phyloP scores from a whole-genome alignment of 1,139 yeast species.

The Pichiaceae sp. region DNA sequence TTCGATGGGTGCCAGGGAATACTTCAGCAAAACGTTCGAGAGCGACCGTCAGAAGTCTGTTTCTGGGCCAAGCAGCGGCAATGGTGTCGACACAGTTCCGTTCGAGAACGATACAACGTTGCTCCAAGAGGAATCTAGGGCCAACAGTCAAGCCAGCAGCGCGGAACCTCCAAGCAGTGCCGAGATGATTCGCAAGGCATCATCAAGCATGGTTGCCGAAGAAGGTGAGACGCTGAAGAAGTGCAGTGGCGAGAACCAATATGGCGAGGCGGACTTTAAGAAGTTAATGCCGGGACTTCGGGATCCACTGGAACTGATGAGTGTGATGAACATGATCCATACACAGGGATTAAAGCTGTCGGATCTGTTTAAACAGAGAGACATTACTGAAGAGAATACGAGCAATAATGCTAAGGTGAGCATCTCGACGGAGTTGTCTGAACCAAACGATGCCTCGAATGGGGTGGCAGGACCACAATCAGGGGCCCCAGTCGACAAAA shows the following conservation, averaged over 20 bases:
- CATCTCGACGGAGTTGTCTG: too few relatives aligned
- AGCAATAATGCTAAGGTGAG: constrained; percentile 6
- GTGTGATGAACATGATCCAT: constrained; percentile 41
- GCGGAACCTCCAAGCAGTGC: too few relatives aligned
- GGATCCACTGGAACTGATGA: constrained; percentile 46
- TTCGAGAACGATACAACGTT: too few relatives aligned
- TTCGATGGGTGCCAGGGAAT: constrained; percentile 1
- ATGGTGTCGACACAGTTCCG: too few relatives aligned
- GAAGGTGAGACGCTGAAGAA: too few relatives aligned
- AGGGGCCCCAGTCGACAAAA: too few relatives aligned
- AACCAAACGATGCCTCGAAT: too few relatives aligned
- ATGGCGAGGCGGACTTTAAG: constrained; percentile 30
- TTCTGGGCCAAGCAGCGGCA: too few relatives aligned
- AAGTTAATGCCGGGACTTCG: constrained; percentile 39
- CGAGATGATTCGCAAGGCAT: not conserved
- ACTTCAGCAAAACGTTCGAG: constrained; percentile 1
- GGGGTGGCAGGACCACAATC: too few relatives aligned
- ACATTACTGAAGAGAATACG: constrained; percentile 6
- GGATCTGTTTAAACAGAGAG: constrained; percentile 36
- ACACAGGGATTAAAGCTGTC: constrained; percentile 43
- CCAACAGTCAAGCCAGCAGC: too few relatives aligned
- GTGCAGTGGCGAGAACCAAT: too few relatives aligned
- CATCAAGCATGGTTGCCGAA: constrained; percentile 2
- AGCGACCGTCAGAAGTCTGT: not conserved
- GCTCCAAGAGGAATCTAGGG: too few relatives aligned